phyloP scores from a whole-genome alignment of 345 rosid genomes.

The Balakata baccata region DNA sequence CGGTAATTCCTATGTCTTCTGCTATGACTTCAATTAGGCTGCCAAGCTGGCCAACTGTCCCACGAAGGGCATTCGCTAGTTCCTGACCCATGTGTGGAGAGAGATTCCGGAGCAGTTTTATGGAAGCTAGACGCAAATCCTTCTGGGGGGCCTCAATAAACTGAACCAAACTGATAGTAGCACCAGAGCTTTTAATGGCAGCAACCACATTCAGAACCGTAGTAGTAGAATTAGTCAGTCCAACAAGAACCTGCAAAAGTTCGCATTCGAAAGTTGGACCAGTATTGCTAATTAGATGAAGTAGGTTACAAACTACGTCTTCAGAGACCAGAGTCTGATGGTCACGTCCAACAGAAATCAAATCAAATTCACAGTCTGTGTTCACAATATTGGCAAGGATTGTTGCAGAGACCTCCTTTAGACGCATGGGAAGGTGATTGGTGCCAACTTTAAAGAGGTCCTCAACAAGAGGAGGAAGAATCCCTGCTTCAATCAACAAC shows the following conservation, averaged over 20 bases:
- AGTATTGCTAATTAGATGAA: constrained; percentile 86
- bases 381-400: constrained; percentile 85
- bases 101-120: constrained; percentile 79
- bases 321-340: constrained; percentile 85
- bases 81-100: constrained; percentile 85
- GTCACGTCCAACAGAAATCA: constrained; percentile 59
- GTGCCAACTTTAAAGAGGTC: constrained; percentile 76
- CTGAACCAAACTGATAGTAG: constrained; percentile 89
- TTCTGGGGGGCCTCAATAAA: constrained; percentile 78
- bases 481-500: constrained; percentile 73
- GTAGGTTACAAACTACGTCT: constrained; percentile 68
- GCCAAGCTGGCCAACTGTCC: constrained; percentile 77
- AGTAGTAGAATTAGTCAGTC: constrained; percentile 66
- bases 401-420: constrained; percentile 89
- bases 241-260: constrained; percentile 91
- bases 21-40: constrained; percentile 61
- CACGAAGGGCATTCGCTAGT: constrained; percentile 72
- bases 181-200: constrained; percentile 89
- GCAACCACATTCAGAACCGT: constrained; percentile 70
- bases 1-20: constrained; percentile 65
- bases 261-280: constrained; percentile 95
- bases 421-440: constrained; percentile 75
- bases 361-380: constrained; percentile 69
- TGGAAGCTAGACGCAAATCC: constrained; percentile 76
- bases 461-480: constrained; percentile 84